Evolutionary conservation across 2,329 filamentous ascomycete genomes (phyloP).

Genomic region (Monosporascus sp.): DNA sequence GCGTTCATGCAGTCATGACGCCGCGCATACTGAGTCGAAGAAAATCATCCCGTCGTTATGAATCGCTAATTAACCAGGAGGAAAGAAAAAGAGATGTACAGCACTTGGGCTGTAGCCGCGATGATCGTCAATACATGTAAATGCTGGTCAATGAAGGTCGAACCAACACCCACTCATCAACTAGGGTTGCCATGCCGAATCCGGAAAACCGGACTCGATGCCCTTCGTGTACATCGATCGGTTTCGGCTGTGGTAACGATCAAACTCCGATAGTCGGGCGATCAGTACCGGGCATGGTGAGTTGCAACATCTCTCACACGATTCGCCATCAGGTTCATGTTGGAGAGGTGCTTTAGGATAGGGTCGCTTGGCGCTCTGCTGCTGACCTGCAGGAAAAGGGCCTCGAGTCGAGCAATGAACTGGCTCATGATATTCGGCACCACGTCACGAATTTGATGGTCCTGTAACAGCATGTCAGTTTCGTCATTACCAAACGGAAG

Average conservation of each 20-base stretch:
- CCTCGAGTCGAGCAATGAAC: slow-evolving; percentile 47
- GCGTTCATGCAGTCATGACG: not conserved
- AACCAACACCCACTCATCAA: not conserved
- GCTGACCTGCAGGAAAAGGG: slow-evolving; percentile 46
- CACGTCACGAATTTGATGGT: slow-evolving; percentile 49
- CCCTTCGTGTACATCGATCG: not conserved
- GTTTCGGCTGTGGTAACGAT: not conserved
- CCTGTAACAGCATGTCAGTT: slow-evolving; percentile 34
- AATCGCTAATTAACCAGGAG: not conserved
- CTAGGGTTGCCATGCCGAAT: not conserved
- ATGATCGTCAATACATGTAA: not conserved
- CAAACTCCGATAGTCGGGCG: not conserved
- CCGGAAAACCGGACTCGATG: not conserved
- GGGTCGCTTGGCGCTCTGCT: slow-evolving; percentile 42
- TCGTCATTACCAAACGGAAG: slow-evolving; percentile 4
- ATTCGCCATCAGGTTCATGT: slow-evolving; percentile 33
- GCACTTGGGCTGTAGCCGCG: not conserved
- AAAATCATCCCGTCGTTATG: not conserved
- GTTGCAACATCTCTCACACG: slow-evolving; percentile 17
- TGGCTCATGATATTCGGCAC: slow-evolving; percentile 53
- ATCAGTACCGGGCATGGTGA: slow-evolving; percentile 18
- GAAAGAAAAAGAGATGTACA: not conserved
- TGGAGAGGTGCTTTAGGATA: slow-evolving; percentile 42
- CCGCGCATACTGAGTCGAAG: not conserved
- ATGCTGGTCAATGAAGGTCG: not conserved